Base-by-base conservation (phyloP, 768 basidiomycete genomes). In the Auriscalpium microsporum region DNA sequence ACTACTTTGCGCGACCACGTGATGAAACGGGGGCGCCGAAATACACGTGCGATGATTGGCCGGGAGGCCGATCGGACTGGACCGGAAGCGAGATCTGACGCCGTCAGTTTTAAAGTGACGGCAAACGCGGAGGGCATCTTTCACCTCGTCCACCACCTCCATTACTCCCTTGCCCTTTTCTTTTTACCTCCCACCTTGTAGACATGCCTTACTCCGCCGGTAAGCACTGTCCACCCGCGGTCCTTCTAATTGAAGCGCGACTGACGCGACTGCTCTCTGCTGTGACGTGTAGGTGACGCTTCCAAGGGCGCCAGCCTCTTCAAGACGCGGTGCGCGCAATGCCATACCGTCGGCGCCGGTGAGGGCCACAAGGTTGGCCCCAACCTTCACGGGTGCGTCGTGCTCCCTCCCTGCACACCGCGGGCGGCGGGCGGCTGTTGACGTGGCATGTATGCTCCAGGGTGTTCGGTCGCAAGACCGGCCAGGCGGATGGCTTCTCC, bases 281-380 rank as follows among this genome's bases (percentile, higher is more conserved):
- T 54, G 2, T 47, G 17, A 10, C 44, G 34, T 49, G 37, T 49
- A 81, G 94, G 94, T 83, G 90, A 96, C 76, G 71, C 87, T 67
- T 65, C 65, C 55, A 96, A 94, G 81, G 94, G 94, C 73, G 94
- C 94, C 69, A 75, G 78, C 68, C 87, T 96, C 71, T 97, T 97
- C 87, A 95, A 94, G 79, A 94, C 93, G 58, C 88, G 94, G 56
- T 94, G 90, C 66, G 86, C 87, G 44, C 92, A 96, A 69, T 97
- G 94, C 75, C 94, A 97, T 72, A 96, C 91, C 60, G 71, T 89
- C 59, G 89, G 75, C 54, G 76, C 79, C 63, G 84, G 86, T 54
- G 90, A 84, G 65, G 77, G 82, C 44, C 78, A 93, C 77, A 90
- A 90, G 72, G 93, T 97, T 57, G 95, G 95, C 55, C 95, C 95